A percentile compares a stretch with the other conserved stretches of the same genome.
Conservation (phyloP, 1,284 basidiomycete species). For the Pseudozyma thailandica region DNA sequence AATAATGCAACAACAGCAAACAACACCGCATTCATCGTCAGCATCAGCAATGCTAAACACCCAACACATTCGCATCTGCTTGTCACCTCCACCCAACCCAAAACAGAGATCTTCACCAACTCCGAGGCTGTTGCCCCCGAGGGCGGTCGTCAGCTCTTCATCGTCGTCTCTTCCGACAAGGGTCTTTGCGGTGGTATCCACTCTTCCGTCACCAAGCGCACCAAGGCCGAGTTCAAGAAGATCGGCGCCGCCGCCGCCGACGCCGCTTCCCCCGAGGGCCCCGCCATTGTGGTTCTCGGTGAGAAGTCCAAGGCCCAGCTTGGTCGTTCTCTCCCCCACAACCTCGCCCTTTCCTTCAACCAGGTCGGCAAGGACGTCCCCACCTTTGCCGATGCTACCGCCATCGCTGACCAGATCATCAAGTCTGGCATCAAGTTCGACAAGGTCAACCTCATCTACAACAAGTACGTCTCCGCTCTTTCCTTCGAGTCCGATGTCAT, state of each 20-base stretch:
- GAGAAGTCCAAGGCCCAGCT: constrained; percentile 98
- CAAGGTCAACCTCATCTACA: constrained; percentile 86
- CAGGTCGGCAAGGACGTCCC: constrained; percentile 97
- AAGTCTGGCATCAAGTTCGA: constrained; percentile 88
- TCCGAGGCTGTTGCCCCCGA: constrained; percentile 61
- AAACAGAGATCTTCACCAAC: constrained; percentile 66
- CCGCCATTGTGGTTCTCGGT: constrained; percentile 75
- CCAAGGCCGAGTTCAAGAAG: constrained; percentile 74
- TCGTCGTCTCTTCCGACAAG: constrained; percentile 97
- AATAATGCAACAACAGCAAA: not conserved
- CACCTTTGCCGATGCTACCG: constrained; percentile 93
- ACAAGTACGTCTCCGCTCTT: constrained; percentile 93
- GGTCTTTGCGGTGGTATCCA: constrained; percentile 99
- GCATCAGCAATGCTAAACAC: too few species aligned
- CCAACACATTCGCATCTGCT: not conserved
- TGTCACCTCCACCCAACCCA: not conserved
- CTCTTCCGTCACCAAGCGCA: constrained; percentile 91
- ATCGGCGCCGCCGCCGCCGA: constrained; percentile 73
- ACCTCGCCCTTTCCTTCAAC: constrained; percentile 90
- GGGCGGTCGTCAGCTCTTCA: constrained; percentile 71
- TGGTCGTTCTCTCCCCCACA: constrained; percentile 75
- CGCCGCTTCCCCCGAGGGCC: constrained; percentile 42
- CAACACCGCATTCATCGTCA: not conserved
- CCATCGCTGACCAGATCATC: constrained; percentile 91
- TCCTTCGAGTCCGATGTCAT: constrained; percentile 85